A percentile compares a stretch with the other conserved stretches of the same genome.
phyloP scores from a whole-genome alignment of 495 filamentous ascomycete genomes.

The Podospora comata region DNA sequence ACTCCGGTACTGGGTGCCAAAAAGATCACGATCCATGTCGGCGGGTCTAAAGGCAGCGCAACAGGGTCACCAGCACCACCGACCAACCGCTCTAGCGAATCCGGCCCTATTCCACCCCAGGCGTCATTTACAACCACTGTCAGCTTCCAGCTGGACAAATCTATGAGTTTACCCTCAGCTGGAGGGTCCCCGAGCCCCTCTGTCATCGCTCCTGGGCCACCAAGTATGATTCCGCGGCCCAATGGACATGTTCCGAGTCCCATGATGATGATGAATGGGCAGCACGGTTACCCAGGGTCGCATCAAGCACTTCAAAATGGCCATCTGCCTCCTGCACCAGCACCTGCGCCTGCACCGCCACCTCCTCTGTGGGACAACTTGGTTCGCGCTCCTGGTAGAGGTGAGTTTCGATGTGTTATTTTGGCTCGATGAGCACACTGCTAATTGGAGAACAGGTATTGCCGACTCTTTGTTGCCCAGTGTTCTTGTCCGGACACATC shows the following conservation, averaged over 20 bases:
- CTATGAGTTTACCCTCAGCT: slow-evolving; percentile 44
- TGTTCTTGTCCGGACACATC: slow-evolving; percentile 63
- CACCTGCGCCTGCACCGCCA: slow-evolving; percentile 11
- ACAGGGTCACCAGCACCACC: slow-evolving; percentile 55
- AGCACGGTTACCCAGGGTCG: slow-evolving; percentile 1
- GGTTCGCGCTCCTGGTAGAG: slow-evolving; percentile 51
- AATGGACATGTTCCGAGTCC: slow-evolving; percentile 37
- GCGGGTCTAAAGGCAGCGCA: slow-evolving; percentile 47
- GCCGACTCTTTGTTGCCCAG: slow-evolving; percentile 63
- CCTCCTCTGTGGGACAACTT: slow-evolving; percentile 29
- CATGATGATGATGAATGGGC: slow-evolving; percentile 19
- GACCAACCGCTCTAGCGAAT: slow-evolving; percentile 40
- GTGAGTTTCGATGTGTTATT: slow-evolving; percentile 33
- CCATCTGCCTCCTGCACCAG: slow-evolving; percentile 12
- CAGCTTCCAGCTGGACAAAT: slow-evolving; percentile 40
- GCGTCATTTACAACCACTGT: slow-evolving; percentile 23
- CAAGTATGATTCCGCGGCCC: slow-evolving; percentile 27
- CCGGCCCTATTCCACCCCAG: slow-evolving; percentile 18
- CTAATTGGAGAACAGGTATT: slow-evolving; percentile 24
- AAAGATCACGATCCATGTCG: slow-evolving; percentile 56
- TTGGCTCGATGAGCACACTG: not conserved
- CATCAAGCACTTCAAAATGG: slow-evolving; percentile 33
- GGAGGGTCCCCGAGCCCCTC: slow-evolving; percentile 51
- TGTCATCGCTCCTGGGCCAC: slow-evolving; percentile 40
- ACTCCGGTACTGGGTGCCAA: slow-evolving; percentile 37